Percentiles rank a stretch among this genome's conserved stretches.
Evolutionary conservation across 345 rosid genomes (phyloP).

Genomic region (rapeseed (Brassica napus)): Da-Ae NC_063442.1:10492501-10493000

Average conservation of each 20-base stretch:
- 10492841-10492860: constrained; percentile 1
- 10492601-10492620: neutral
- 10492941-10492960: constrained; percentile 12
- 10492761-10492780: neutral
- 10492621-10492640: neutral
- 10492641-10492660: neutral
- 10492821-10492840: constrained; percentile 1
- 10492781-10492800: constrained; percentile 1
- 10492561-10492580: neutral
- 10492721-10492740: neutral
- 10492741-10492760: neutral
- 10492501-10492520: too few relatives aligned
- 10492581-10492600: neutral
- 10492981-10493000: neutral
- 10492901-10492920: neutral
- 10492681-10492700: neutral
- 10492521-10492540: too few relatives aligned
- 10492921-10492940: neutral
- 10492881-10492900: neutral
- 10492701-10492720: neutral
- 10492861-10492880: constrained; percentile 7
- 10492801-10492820: constrained; percentile 2
- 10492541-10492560: too few relatives aligned
- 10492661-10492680: neutral
- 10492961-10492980: neutral